Evolutionary conservation across 257 asterid genomes (phyloP).

Genomic region (Nicotiana tomentosiformis): DNA sequence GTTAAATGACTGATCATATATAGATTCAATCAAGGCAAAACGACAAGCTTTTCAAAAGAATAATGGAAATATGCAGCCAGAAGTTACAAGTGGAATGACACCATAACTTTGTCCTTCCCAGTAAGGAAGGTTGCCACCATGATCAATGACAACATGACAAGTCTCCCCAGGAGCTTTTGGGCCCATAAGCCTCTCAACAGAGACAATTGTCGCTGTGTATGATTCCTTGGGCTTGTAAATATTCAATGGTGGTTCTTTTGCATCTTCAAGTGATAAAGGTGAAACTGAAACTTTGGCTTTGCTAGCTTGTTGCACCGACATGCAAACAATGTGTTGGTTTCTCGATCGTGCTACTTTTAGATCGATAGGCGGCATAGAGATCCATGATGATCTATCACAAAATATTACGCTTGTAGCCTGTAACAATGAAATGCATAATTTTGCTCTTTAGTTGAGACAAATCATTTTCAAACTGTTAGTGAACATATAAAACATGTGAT

Average conservation of each 20-base stretch:
- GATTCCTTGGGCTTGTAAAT: conserved; percentile 77
- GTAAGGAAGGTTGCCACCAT: conserved; percentile 85
- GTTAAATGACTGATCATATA: not conserved
- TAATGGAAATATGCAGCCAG: not conserved
- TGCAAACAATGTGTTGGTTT: conserved; percentile 45
- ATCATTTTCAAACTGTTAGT: not conserved
- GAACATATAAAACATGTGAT: not conserved
- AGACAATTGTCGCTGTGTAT: conserved; percentile 69
- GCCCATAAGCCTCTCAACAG: conserved; percentile 85
- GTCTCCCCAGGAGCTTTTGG: conserved; percentile 98
- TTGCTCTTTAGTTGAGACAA: not conserved
- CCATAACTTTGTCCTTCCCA: conserved; percentile 99
- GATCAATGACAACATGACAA: conserved; percentile 88
- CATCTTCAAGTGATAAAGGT: conserved; percentile 75
- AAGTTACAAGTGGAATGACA: conserved; percentile 80
- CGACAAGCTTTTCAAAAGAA: conserved; percentile 1
- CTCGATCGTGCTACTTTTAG: conserved; percentile 26
- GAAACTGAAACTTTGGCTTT: conserved; percentile 58
- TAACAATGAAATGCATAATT: conserved; percentile 13
- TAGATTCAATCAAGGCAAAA: not conserved
- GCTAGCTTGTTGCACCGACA: conserved; percentile 91
- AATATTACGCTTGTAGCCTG: conserved; percentile 51
- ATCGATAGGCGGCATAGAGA: conserved; percentile 28
- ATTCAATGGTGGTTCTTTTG: conserved; percentile 84
- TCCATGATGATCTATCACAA: conserved; percentile 32